Evolutionary conservation across 345 rosid species (phyloP).

Genomic region (Brassica juncea): DNA sequence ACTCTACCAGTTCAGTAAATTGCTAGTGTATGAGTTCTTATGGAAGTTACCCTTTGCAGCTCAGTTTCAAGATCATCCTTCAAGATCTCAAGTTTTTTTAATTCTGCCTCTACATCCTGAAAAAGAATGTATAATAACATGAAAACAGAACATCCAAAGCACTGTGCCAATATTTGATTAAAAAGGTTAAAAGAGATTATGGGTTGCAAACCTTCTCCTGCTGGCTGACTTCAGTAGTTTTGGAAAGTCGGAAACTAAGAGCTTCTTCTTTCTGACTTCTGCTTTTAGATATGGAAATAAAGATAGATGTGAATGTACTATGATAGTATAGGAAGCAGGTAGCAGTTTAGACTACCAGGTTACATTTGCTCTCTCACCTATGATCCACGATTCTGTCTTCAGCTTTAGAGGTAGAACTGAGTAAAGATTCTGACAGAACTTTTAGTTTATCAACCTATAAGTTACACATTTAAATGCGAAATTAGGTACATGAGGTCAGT

Average conservation of each 20-base stretch:
- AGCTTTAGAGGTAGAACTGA: conserved; percentile 70
- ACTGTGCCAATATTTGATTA: neutral
- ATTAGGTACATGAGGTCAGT: neutral
- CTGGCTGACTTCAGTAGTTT: conserved; percentile 73
- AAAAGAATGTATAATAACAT: neutral
- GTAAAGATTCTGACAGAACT: conserved; percentile 78
- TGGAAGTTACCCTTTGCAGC: conserved; percentile 53
- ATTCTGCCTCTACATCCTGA: conserved; percentile 67
- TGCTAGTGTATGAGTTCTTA: conserved; percentile 2
- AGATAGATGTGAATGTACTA: neutral
- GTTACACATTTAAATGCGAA: neutral
- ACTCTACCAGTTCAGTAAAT: neutral
- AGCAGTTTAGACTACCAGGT: neutral
- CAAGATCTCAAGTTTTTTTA: conserved; percentile 62
- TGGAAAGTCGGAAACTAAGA: conserved; percentile 66
- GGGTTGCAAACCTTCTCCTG: conserved; percentile 67
- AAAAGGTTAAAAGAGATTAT: neutral
- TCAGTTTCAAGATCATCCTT: conserved; percentile 79
- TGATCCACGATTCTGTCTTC: conserved; percentile 76
- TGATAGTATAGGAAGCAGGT: conserved; percentile 2
- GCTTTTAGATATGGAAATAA: conserved; percentile 23
- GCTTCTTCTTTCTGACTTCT: conserved; percentile 90
- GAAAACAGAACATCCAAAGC: neutral
- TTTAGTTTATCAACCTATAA: conserved; percentile 81
- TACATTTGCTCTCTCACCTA: conserved; percentile 52